phyloP scores from a whole-genome alignment of 2,329 filamentous ascomycete genomes.

The Zalaria sp. region DNA sequence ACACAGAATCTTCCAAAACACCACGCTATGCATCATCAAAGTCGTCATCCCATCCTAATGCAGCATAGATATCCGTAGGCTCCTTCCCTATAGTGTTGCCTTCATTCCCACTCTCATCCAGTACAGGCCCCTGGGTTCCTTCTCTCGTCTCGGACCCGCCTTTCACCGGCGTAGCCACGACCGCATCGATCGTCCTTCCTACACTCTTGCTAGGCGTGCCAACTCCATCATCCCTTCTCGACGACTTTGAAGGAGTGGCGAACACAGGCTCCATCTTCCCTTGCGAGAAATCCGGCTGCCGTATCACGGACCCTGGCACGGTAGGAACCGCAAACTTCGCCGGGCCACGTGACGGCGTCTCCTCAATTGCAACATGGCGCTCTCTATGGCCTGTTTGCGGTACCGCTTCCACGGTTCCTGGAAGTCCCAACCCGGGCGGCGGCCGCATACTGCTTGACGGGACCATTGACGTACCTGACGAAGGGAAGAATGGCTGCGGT shows the following conservation, averaged over 20 bases:
- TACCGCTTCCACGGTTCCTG: conserved; percentile 14
- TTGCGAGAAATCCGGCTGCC: background rate
- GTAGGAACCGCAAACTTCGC: conserved; percentile 15
- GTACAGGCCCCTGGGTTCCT: background rate
- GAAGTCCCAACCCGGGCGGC: conserved; percentile 9
- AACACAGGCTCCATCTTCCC: background rate
- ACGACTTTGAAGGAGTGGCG: conserved; percentile 1
- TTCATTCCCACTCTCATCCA: background rate
- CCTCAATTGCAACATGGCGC: conserved; percentile 15
- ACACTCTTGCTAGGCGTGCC: conserved; percentile 1
- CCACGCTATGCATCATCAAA: background rate
- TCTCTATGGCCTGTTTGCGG: conserved; percentile 15
- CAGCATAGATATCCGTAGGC: conserved; percentile 22
- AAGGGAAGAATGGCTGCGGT: conserved; percentile 11
- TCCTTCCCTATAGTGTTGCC: conserved; percentile 5
- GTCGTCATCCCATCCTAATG: conserved; percentile 31
- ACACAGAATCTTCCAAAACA: no score
- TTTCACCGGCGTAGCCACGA: conserved; percentile 5
- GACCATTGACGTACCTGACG: conserved; percentile 19
- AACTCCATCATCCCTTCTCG: background rate
- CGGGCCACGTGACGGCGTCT: conserved; percentile 28
- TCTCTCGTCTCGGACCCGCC: background rate
- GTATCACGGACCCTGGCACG: conserved; percentile 5
- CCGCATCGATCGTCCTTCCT: background rate
- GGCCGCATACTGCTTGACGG: conserved; percentile 25